Base-by-base conservation (phyloP, 495 filamentous ascomycete genomes). In the Tirmania nivea region DNA sequence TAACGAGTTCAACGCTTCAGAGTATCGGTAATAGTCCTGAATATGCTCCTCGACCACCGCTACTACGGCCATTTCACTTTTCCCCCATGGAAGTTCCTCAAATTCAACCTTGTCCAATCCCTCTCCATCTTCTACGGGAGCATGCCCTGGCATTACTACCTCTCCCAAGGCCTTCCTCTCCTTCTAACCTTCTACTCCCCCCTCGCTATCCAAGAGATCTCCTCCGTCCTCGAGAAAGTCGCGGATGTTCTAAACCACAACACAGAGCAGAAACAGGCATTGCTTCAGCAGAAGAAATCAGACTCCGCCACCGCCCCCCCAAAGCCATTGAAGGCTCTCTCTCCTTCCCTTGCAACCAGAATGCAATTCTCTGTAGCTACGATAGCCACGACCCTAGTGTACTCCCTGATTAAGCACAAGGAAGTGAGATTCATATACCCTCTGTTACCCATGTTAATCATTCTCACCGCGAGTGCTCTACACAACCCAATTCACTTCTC, bases 381-480 rank as follows among this genome's bases (percentile, higher is more conserved):
- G 35, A 36, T 85, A 35, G 57, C 74, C 31, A 80, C 86, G 58
- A 73, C 80, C 20, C 58, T 68, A 0, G 63, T 70, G 17, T 76
- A 96, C 17, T 92, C 84, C 9, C 56, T 84, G 12, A 82, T 97
- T 54, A 78, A 89, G 25, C 90, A 97, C 69, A 97, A 97, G 67
- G 90, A 97, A 75, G 83, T 94, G 56, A 86, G 90, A 58, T 97
- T 97, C 69, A 83, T 96, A 57, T 94, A 94, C 62, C 92, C 90
- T 6, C 75, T 96, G 39, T 73, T 97, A 0, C 90, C 90, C 5
- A 71, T 81, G 16, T 72, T 97, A 12, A 86, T 94, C 64, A 70
- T 92, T 57, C 71, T 96, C 48, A 75, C 81, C 6, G 83, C 86
- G 0, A 73, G 77, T 8, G 47, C 59, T 0, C 50, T 62, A 51